Base-by-base conservation (phyloP, 495 filamentous ascomycete genomes). In the Lepidopterella palustris region DNA sequence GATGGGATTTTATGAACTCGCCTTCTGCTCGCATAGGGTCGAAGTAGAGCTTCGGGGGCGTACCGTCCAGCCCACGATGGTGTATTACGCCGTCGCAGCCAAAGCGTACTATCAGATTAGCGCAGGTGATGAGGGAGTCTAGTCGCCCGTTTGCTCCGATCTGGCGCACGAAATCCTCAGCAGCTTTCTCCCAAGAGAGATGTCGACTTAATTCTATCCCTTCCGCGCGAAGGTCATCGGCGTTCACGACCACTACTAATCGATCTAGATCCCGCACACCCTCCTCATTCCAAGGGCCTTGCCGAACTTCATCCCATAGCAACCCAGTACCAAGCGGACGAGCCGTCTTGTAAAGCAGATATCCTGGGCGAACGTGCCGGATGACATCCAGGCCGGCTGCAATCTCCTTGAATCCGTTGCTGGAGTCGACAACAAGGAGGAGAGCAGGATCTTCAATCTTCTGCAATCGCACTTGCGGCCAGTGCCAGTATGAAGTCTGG, bases 121-220 rank as follows among this genome's bases (percentile, higher is more conserved):
- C 60, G 25, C 64, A 67, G 2, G 64, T 67, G 23, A 64, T 57
- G 4, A 67, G 57, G 39, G 64, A 63, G 39, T 67, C 64, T 23
- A 67, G 50, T 5, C 61, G 53, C 5, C 64, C 64, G 32, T 67
- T 60, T 15, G 64, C 60, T 28, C 64, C 64, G 5, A 67, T 42
- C 45, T 64, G 60, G 3, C 60, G 60, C 4, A 67, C 61, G 45
- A 67, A 67, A 53, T 67, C 64, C 40, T 67, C 64, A 5, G 61
- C 64, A 9, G 64, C 60, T 2, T 57, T 48, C 28, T 67, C 64
- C 64, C 64, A 67, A 47, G 64, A 67, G 20, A 67, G 35, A 18
- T 52, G 40, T 5, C 55, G 39, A 35, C 64, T 67, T 26, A 67
- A 21, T 2, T 57, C 21, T 15, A 67, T 67, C 20, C 61, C 61